Base-by-base conservation (phyloP, 345 rosid genomes). In the Eucalyptus fibrosa region DNA sequence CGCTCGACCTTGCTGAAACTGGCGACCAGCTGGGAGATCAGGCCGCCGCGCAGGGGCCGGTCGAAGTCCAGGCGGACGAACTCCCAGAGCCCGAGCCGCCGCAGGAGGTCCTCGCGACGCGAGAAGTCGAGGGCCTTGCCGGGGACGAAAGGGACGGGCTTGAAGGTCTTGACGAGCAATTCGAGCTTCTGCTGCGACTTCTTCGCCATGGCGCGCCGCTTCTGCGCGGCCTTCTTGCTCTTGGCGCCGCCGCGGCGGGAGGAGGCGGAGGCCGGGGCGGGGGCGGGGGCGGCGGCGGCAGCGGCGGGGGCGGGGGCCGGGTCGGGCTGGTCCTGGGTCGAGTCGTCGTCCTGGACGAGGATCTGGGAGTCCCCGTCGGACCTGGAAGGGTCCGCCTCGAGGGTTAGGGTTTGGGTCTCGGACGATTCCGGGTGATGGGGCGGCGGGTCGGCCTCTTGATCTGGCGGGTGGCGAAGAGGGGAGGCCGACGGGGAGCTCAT, bases 61-160 rank as follows among this genome's bases (percentile, higher is more conserved):
- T 95, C 97, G 81, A 97, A 95, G 65, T 95, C 95, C 92, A 97
- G 65, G 81, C 95, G 95, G 26, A 94, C 95, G 86, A 97, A 97
- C 21, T 97, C 97, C 99, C 99, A 97, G 53, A 97, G 88, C 19
- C 97, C 98, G 23, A 97, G 81, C 40, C 94, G 92, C 92, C 89
- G 95, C 85, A 97, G 89, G 7, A 97, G 93, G 60, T 85, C 89
- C 87, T 96, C 96, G 88, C 96, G 97, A 49, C 91, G 81, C 37
- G 92, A n/a, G 65, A 96, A 94, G 88, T 97, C 98, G 45, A 96
- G 94, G 91, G 92, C 44, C 91, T 94, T 94, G 53, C 26, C 14
- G 69, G 97, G 97, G 7, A 87, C 89, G 91, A 97, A 97, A 81
- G 99, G 95, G 37, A 97, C 50, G 10, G 94, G 97, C 69, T 93